Percentiles rank a stretch among this genome's conserved stretches.
Conservation (phyloP, 2,329 filamentous ascomycete species). For the Fusarium duplospermum region DNA sequence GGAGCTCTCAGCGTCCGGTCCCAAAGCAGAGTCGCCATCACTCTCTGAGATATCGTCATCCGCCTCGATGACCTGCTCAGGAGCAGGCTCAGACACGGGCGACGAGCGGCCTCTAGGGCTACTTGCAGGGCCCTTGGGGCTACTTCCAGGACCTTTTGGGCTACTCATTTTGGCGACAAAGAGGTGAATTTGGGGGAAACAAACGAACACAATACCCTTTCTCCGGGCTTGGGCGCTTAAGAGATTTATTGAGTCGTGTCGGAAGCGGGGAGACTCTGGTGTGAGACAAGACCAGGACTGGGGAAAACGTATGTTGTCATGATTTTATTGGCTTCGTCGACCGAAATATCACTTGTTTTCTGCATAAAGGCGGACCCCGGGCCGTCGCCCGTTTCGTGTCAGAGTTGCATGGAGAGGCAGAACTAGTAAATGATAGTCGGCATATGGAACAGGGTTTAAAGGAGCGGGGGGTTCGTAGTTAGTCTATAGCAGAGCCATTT, state of each 20-base stretch:
- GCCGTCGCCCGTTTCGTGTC: not conserved
- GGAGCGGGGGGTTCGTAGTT: not conserved
- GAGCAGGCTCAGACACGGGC: not conserved
- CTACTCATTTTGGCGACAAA: not conserved
- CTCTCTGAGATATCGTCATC: not conserved
- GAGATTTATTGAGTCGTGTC: not conserved
- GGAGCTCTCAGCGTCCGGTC: not conserved
- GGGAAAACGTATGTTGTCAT: conserved; percentile 3
- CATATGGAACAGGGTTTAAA: not conserved
- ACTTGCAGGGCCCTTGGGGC: not conserved
- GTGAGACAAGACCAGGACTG: not conserved
- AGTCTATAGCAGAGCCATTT: not conserved
- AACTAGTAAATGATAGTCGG: not conserved
- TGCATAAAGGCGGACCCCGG: conserved; percentile 1
- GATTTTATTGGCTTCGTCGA: not conserved
- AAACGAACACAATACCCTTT: not conserved
- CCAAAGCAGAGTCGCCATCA: not conserved
- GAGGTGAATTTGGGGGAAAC: not conserved
- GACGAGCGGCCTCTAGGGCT: not conserved
- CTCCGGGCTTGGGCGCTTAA: not conserved
- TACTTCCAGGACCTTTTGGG: not conserved
- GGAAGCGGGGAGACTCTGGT: not conserved
- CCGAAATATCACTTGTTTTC: not conserved
- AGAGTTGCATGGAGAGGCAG: not conserved
- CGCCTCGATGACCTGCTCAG: conserved; percentile 5